phyloP scores from a whole-genome alignment of 768 basidiomycete species.

The Amanita thiersii region DNA sequence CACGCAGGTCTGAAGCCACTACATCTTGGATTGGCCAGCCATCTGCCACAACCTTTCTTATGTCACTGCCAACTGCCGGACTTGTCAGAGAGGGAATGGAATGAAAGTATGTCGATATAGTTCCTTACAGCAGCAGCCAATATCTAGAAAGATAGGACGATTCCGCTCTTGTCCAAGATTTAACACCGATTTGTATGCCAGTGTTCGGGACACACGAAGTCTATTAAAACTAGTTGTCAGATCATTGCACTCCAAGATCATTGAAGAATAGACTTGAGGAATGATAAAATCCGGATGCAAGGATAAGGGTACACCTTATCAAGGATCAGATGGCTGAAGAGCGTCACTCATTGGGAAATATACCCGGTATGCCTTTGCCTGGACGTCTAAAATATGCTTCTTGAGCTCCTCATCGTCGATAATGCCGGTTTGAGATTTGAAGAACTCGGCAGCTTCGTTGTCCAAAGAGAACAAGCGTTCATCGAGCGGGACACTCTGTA shows the following conservation, averaged over 20 bases:
- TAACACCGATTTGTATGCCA: conserved; percentile 23
- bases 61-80: conserved; percentile 29
- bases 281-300: conserved; percentile 28
- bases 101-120: neutral
- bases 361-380: conserved; percentile 22
- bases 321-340: too few relatives aligned
- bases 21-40: conserved; percentile 29
- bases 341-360: too few relatives aligned
- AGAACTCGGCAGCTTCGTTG: conserved; percentile 23
- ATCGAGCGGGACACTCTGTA: conserved; percentile 17
- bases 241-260: neutral
- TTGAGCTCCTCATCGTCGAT: conserved; percentile 27
- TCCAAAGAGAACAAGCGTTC: conserved; percentile 17
- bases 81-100: too few relatives aligned
- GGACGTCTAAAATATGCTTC: conserved; percentile 29
- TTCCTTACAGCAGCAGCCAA: conserved; percentile 38
- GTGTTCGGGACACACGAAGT: conserved; percentile 25
- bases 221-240: conserved; percentile 8
- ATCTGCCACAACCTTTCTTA: conserved; percentile 28
- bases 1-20: conserved; percentile 27
- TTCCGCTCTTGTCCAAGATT: conserved; percentile 17
- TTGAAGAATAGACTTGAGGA: conserved; percentile 19
- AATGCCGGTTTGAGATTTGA: conserved; percentile 27
- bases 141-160: conserved; percentile 29
- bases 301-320: conserved; percentile 30